Percentiles rank a stretch among this genome's conserved stretches.
These are phyloP conservation scores for Hyphodiscus hymeniophilus DNA, from an alignment of 495 filamentous ascomycete species.

Conservation along the genomic window DNA sequence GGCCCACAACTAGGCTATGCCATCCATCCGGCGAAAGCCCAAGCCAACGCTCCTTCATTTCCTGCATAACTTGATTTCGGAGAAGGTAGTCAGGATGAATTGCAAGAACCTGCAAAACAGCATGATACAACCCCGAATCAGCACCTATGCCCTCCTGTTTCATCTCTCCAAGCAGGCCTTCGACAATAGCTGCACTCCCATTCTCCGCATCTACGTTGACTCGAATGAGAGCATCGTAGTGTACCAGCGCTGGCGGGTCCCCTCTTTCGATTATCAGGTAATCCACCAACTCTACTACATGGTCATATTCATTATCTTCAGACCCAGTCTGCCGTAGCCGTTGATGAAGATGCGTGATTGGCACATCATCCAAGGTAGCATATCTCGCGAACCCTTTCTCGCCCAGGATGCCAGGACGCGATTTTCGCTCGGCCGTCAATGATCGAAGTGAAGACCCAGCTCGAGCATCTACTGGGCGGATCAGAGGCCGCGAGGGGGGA, in stretches of 20 bases:
- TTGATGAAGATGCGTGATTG: slow-evolving; percentile 32
- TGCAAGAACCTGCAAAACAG: slow-evolving; percentile 65
- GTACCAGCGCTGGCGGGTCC: slow-evolving; percentile 52
- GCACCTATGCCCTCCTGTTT: slow-evolving; percentile 45
- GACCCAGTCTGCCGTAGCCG: slow-evolving; percentile 31
- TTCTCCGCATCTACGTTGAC: slow-evolving; percentile 54
- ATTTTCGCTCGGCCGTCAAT: too few relatives aligned
- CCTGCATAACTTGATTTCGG: slow-evolving; percentile 58
- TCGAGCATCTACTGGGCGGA: too few relatives aligned
- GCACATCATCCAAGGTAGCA: background rate
- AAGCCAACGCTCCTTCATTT: slow-evolving; percentile 65
- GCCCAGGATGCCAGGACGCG: background rate
- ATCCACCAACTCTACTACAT: slow-evolving; percentile 34
- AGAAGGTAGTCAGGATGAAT: slow-evolving; percentile 81
- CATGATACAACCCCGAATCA: slow-evolving; percentile 61
- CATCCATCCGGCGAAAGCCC: slow-evolving; percentile 53
- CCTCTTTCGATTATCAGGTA: slow-evolving; percentile 53
- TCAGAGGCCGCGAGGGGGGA: too few relatives aligned
- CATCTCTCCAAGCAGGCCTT: slow-evolving; percentile 62
- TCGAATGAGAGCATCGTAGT: slow-evolving; percentile 68
- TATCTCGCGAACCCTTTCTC: background rate
- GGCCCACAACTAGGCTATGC: slow-evolving; percentile 60
- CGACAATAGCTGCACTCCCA: slow-evolving; percentile 56
- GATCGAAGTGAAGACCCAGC: too few relatives aligned
- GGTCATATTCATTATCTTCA: slow-evolving; percentile 25